phyloP scores from a whole-genome alignment of 2,329 filamentous ascomycete genomes.

The Penicillium verrucosum region DNA sequence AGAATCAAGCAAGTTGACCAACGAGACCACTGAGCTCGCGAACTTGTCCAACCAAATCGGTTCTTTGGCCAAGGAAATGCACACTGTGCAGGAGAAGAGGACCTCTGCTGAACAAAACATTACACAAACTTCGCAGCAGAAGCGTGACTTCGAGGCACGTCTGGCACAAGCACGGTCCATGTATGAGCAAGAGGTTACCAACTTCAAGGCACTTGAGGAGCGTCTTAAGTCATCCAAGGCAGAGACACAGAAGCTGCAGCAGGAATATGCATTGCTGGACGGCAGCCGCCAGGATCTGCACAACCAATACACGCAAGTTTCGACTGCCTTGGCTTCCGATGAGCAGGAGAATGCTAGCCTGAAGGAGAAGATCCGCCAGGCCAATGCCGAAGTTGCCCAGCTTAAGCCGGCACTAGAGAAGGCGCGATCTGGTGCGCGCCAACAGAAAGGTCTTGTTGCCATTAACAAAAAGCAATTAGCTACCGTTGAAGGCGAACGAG shows the following conservation, averaged over 20 bases:
- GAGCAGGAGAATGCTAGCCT: constrained; percentile 82
- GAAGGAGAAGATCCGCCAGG: constrained; percentile 80
- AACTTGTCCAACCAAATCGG: constrained; percentile 96
- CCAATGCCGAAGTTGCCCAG: constrained; percentile 78
- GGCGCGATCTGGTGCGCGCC: constrained; percentile 82
- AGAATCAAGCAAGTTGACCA: constrained; percentile 80
- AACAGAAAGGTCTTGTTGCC: constrained; percentile 92
- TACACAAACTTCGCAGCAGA: constrained; percentile 76
- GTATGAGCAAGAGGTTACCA: constrained; percentile 90
- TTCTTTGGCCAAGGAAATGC: constrained; percentile 87
- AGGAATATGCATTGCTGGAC: constrained; percentile 79
- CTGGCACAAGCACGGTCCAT: constrained; percentile 79
- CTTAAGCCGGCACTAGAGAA: constrained; percentile 91
- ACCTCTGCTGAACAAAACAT: constrained; percentile 75
- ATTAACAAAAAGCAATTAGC: constrained; percentile 98
- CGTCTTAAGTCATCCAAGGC: constrained; percentile 71
- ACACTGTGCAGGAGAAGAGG: constrained; percentile 83
- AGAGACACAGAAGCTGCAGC: constrained; percentile 79
- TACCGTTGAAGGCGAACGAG: constrained; percentile 82
- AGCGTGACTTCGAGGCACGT: constrained; percentile 87
- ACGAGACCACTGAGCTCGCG: constrained; percentile 86
- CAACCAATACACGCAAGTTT: constrained; percentile 73
- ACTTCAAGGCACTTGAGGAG: constrained; percentile 80
- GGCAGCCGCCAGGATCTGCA: constrained; percentile 77
- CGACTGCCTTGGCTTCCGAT: constrained; percentile 73